Base-by-base conservation (phyloP, 2,329 filamentous ascomycete species). In the Ceratocystis alfenasii region DNA sequence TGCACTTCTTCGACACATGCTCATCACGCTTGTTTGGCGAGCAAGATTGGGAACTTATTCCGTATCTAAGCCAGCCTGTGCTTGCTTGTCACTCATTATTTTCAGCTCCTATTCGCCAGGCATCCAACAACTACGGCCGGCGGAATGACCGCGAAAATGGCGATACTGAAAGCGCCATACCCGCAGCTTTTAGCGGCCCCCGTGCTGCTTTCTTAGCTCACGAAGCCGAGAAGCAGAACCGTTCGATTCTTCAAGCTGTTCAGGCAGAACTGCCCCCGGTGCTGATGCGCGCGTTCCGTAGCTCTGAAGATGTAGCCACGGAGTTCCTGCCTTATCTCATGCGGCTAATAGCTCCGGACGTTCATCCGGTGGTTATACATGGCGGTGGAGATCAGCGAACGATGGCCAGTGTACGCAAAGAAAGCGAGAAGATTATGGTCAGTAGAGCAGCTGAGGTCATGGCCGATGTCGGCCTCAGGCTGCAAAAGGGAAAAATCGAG, bases 81-180 rank as follows among this genome's bases (percentile, higher is more conserved):
- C 82, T 97, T 1, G 94, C 90, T 2, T 96, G 95, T 72, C 95
- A 99, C 73, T 81, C 90, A 72, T 81, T 99, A 12, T 99, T 99
- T 72, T 89, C 92, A 2, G 87, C 89, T 0, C 84, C 87, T 30
- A 81, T 81, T 45, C 80, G 80, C 65, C 79, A 79, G 71, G 63
- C 64, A 15, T 72, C 75, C 69, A 71, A 74, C 62, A 75, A 73
- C 45, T 78, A 77, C 66, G 78, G 81, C 62, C 77, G 74, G 22
- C 72, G 72, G 22, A 64, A 67, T 36, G 65, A 66, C 48, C 46
- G 59, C 33, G 78, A 78, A 74, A 79, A 77, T 1, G 75, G 71
- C 28, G 77, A 77, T 12, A 80, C 82, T 12, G 78, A 80, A 0
- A 75, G 76, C 1, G 77, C 78, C 17, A 80, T 82, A 33, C 79